Conservation (phyloP, 176 grass and related monocot species). For the Eragrostis nindensis region DNA sequence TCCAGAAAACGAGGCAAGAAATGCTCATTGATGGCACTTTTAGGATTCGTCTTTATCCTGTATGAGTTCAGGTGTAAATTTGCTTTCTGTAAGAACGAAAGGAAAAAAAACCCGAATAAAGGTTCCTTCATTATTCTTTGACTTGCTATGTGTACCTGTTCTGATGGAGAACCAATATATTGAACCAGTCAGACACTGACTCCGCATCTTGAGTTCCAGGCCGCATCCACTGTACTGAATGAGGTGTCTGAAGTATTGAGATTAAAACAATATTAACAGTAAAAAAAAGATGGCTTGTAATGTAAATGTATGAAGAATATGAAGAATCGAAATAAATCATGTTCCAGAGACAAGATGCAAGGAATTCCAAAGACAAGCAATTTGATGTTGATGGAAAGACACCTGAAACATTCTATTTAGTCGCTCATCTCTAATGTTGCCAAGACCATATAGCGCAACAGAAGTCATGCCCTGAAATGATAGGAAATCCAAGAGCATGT, state of each 20-base stretch:
- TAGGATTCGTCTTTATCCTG: constrained; percentile 94
- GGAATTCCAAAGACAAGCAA: not conserved
- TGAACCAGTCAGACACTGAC: constrained; percentile 84
- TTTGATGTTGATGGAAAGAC: constrained; percentile 28
- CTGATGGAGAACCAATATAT: constrained; percentile 97
- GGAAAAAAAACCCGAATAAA: constrained; percentile 8
- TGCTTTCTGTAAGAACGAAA: constrained; percentile 12
- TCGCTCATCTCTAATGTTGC: constrained; percentile 96
- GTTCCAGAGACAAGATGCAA: not conserved
- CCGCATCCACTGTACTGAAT: constrained; percentile 91
- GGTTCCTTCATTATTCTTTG: not conserved
- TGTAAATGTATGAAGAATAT: not conserved
- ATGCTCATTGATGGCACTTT: constrained; percentile 96
- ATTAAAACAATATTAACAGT: constrained; percentile 29
- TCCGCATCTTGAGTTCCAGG: constrained; percentile 81
- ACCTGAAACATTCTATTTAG: constrained; percentile 99
- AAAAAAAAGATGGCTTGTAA: not conserved
- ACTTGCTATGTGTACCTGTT: constrained; percentile 61
- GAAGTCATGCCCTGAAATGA: constrained; percentile 80
- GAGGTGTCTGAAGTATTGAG: constrained; percentile 71
- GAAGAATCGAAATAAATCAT: not conserved
- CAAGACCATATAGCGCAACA: constrained; percentile 86
- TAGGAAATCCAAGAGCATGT: constrained; percentile 2
- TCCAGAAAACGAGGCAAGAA: constrained; percentile 92
- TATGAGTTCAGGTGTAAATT: constrained; percentile 32